phyloP scores from a whole-genome alignment of 179 eudicot genomes.

The Beta macrorhiza region DNA sequence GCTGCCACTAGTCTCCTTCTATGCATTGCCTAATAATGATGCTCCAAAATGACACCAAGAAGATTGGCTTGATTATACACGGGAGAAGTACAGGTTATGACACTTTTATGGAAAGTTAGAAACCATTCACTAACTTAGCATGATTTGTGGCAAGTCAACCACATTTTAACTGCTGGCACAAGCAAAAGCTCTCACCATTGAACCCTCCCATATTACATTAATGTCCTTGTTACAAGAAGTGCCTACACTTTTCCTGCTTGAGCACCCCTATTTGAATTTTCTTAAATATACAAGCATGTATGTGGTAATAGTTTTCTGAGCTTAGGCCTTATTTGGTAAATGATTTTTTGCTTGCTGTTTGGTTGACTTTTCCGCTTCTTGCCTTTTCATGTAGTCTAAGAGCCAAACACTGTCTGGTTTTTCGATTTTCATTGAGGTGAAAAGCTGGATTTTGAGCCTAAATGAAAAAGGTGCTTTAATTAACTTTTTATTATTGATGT shows the following conservation, averaged over 20 bases:
- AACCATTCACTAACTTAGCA: not conserved
- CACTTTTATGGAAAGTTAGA: too few species aligned
- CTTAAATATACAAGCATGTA: not conserved
- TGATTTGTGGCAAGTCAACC: conserved; percentile 5
- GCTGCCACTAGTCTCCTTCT: not conserved
- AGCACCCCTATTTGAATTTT: not conserved
- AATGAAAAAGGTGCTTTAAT: too few species aligned
- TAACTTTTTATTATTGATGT: too few species aligned
- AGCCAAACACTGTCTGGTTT: too few species aligned
- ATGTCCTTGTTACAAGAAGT: not conserved
- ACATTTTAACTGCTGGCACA: conserved; percentile 2
- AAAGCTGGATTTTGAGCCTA: too few species aligned
- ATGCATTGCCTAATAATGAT: not conserved
- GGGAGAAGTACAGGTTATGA: not conserved
- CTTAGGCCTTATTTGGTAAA: not conserved
- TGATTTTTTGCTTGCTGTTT: too few species aligned
- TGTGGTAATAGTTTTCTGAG: not conserved
- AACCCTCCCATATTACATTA: not conserved
- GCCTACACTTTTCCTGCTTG: not conserved
- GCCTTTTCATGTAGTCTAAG: too few species aligned
- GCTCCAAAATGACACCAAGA: not conserved
- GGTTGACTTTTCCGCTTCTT: too few species aligned
- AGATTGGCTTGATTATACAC: not conserved
- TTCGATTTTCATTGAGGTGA: too few species aligned
- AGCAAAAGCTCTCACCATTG: not conserved